These are phyloP conservation scores for Tetragonia tetragonoides DNA, from an alignment of 148 eudicot species.

Conservation along the genomic window DNA sequence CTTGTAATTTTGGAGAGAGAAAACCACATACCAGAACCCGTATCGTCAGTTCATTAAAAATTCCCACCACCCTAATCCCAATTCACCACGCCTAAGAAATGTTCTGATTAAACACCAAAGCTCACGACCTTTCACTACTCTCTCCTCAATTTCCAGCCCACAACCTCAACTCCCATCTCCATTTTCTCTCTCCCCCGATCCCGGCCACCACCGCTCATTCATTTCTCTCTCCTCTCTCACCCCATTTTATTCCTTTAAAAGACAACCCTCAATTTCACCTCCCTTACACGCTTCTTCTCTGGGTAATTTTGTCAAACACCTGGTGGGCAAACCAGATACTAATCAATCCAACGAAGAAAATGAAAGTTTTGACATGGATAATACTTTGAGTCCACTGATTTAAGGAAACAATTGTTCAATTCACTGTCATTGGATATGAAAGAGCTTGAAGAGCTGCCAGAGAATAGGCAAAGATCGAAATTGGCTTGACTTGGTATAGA, in stretches of 20 bases:
- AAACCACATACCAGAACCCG: too few species aligned
- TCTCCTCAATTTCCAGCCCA: constrained; percentile 14
- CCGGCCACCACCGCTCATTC: constrained; percentile 6
- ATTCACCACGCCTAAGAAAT: neutral
- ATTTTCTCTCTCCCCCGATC: constrained; percentile 23
- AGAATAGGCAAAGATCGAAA: constrained; percentile 78
- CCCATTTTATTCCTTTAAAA: constrained; percentile 13
- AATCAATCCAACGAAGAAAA: neutral
- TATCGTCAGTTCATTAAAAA: too few species aligned
- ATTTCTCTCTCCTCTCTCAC: constrained; percentile 18
- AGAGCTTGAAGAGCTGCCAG: constrained; percentile 76
- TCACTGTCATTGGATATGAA: constrained; percentile 54
- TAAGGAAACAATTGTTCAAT: constrained; percentile 29
- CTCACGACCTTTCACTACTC: constrained; percentile 25
- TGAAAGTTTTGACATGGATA: constrained; percentile 35
- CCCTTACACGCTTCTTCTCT: constrained; percentile 6
- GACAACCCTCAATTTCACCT: neutral
- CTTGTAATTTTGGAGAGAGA: too few species aligned
- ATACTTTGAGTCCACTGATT: constrained; percentile 34
- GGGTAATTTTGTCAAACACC: constrained; percentile 39
- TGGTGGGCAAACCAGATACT: constrained; percentile 21
- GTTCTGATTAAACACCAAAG: constrained; percentile 18
- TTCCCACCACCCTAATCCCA: neutral
- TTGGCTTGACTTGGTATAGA: constrained; percentile 95
- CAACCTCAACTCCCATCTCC: constrained; percentile 2